phyloP scores from a whole-genome alignment of 176 grass and related monocot species.

The Oryza rufipogon region DNA sequence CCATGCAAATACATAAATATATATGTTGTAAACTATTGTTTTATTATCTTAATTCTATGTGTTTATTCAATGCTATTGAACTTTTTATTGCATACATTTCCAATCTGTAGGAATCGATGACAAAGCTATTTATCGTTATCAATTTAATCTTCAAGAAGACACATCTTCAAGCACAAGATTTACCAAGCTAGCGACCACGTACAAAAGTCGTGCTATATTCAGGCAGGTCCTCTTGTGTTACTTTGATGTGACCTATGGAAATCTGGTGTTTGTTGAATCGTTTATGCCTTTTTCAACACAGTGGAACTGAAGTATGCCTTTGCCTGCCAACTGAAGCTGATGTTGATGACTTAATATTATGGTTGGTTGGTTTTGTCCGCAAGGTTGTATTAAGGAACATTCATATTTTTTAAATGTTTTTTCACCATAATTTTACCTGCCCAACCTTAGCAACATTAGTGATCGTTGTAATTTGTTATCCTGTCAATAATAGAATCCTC shows the following conservation, averaged over 20 bases:
- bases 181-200: constrained; percentile 55
- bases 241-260: constrained; percentile 21
- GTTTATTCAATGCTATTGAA: constrained; percentile 1
- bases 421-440: constrained; percentile 9
- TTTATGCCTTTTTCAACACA: constrained; percentile 36
- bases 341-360: constrained; percentile 53
- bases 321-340: constrained; percentile 57
- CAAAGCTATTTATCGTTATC: constrained; percentile 58
- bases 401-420: neutral
- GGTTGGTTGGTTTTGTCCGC: constrained; percentile 50
- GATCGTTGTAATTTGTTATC: constrained; percentile 16
- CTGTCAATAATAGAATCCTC: neutral
- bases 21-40: neutral
- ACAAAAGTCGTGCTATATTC: constrained; percentile 63
- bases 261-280: neutral
- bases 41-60: constrained; percentile 10
- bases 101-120: constrained; percentile 53
- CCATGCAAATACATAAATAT: neutral
- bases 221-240: constrained; percentile 54
- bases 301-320: constrained; percentile 77
- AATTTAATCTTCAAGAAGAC: constrained; percentile 58
- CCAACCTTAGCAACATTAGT: constrained; percentile 14
- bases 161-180: constrained; percentile 59
- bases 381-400: constrained; percentile 51
- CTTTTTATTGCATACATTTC: constrained; percentile 19